These are phyloP conservation scores for Xylariaceae sp. DNA, from an alignment of 2,329 filamentous ascomycete genomes.

Conservation along the genomic window DNA sequence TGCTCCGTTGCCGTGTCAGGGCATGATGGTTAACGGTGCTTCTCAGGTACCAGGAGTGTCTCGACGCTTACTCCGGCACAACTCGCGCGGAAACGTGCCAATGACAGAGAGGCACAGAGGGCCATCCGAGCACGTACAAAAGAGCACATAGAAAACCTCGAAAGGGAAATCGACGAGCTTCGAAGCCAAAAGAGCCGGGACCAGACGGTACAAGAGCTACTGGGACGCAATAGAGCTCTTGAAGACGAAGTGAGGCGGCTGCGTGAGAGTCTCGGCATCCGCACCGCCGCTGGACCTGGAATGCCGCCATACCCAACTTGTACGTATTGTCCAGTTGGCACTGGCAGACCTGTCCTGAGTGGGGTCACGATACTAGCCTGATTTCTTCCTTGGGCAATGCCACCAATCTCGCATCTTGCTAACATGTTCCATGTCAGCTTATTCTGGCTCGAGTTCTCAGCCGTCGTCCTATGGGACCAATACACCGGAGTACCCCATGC, in stretches of 20 bases:
- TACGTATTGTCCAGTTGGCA: constrained; percentile 18
- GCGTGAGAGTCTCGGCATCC: constrained; percentile 41
- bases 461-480: constrained; percentile 39
- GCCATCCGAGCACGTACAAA: constrained; percentile 83
- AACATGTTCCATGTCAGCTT: too few relatives aligned
- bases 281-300: constrained; percentile 23
- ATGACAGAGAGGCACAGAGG: constrained; percentile 85
- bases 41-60: constrained; percentile 65
- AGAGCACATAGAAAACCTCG: constrained; percentile 74
- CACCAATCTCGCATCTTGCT: too few relatives aligned
- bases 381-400: too few relatives aligned
- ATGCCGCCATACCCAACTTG: constrained; percentile 25
- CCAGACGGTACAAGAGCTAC: constrained; percentile 46
- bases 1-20: too few relatives aligned
- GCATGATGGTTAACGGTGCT: constrained; percentile 1
- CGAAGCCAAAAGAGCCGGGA: constrained; percentile 44
- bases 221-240: constrained; percentile 47
- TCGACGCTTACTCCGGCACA: constrained; percentile 84
- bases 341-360: too few relatives aligned
- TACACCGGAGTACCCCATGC: constrained; percentile 38
- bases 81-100: constrained; percentile 82
- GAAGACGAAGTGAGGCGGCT: constrained; percentile 47
- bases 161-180: constrained; percentile 69
- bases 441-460: constrained; percentile 35
- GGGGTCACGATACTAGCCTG: too few relatives aligned